Conservation (phyloP, 2,329 filamentous ascomycete species). For the Aspergillus sojae region DNA sequence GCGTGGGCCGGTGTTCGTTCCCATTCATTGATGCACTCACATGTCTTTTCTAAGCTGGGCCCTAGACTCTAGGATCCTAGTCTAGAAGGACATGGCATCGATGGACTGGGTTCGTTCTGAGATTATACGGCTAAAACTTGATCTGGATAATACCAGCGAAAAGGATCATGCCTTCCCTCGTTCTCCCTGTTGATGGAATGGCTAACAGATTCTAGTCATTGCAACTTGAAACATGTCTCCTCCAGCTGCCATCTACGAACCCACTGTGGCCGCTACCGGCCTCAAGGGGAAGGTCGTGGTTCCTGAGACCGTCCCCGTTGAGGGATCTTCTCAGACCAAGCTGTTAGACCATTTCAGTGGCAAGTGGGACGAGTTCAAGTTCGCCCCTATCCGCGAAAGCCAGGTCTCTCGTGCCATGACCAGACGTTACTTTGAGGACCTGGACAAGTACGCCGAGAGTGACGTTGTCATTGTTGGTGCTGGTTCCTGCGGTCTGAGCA, state of each 20-base stretch:
- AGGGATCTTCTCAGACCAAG: conserved; percentile 52
- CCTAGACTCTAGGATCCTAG: neutral
- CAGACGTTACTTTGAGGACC: conserved; percentile 85
- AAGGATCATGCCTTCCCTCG: conserved; percentile 85
- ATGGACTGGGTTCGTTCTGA: conserved; percentile 51
- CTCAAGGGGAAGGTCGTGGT: conserved; percentile 50
- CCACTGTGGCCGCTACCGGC: conserved; percentile 40
- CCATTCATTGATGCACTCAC: conserved; percentile 21
- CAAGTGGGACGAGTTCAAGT: conserved; percentile 81
- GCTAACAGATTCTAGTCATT: conserved; percentile 39
- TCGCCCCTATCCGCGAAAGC: conserved; percentile 85
- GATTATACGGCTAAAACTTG: conserved; percentile 95
- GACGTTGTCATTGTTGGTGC: conserved; percentile 94
- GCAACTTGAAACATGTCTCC: conserved; percentile 67
- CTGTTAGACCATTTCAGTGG: conserved; percentile 67
- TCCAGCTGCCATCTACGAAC: conserved; percentile 67
- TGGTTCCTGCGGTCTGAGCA: conserved; percentile 82
- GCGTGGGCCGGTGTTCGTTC: conserved; percentile 69
- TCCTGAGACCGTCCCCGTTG: conserved; percentile 40
- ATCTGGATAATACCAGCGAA: conserved; percentile 99
- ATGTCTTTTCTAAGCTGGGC: conserved; percentile 8
- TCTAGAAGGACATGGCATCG: conserved; percentile 5
- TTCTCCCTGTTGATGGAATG: conserved; percentile 43
- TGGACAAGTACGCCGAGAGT: conserved; percentile 86
- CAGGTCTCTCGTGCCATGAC: conserved; percentile 95